Base-by-base conservation (phyloP, 2,329 filamentous ascomycete species). In the Diaporthe citriasiana region DNA sequence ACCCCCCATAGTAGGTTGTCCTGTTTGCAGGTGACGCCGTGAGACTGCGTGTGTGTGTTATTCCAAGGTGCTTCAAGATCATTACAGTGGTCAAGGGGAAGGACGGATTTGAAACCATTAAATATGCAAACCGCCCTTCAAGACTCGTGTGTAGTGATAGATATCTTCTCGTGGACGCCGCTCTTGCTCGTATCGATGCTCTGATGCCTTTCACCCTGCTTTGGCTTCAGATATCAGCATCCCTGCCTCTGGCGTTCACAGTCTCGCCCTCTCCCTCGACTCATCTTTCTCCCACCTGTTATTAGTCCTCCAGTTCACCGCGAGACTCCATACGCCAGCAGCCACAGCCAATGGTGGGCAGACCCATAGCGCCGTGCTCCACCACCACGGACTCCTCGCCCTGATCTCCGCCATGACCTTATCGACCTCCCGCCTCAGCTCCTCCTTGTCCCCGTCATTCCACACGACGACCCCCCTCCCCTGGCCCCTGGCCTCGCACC, bases 381-480 rank as follows among this genome's bases (percentile, higher is more conserved):
- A 98, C 94, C 95, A 97, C 76, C 85, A 83, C 9, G 94, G 94
- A 82, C 93, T 97, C 25, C 84, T 83, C 59, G 79, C 85, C 79
- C 86, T 87, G 50, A 98, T 84, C 75, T 88, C 87, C 5, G 79
- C 80, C 85, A 98, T 91, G 10, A 92, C 93, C 74, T 84, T 86
- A 69, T 88, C 87, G 15, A 98, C 85, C 82, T 94, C 91, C 68
- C 80, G 82, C 82, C 90, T 89, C 80, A 99, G 82, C 76, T 95
- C 90, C 47, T 91, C 91, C 79, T 87, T 92, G 60, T 90, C 91
- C 3, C 90, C 90, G 84, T 98, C 96, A 84, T 99, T 99, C 94
- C 94, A 97, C 33, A 99, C 89, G 45, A 98, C 94, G 4, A 95
- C 89, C 0, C 95, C 96, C 63, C 88, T 89, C 9, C 90, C 91